Base-by-base conservation (phyloP, 805 yeast species). In the Myxozyma kluyveri region DNA sequence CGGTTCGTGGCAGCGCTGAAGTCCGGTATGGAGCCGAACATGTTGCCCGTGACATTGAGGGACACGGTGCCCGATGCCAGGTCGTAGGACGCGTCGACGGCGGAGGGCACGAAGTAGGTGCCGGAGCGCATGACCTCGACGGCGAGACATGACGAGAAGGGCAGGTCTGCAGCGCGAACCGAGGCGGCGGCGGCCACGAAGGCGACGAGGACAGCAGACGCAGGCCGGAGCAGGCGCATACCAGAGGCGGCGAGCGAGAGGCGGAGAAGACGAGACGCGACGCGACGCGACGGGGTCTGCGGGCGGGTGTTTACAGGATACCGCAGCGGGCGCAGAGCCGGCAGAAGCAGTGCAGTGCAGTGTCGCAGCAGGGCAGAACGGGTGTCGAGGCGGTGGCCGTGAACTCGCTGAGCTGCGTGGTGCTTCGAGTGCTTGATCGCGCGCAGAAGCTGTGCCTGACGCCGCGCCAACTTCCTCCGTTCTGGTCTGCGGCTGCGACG, bases 11-110 rank as follows among this genome's bases (percentile, higher is more conserved):
- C 41, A 27, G 44, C 38, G 27, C 55, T 44, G 45, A 17, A 40
- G 40, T 57, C 56, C 14, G 54, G 54, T 27, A 54, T 14, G 22
- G 57, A 45, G 42, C 57, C 57, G 22, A 29, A 33, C 57, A 55
- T 51, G 42, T 43, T 24, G 23, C 61, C 61, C 21, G 32, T 14
- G 45, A 57, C 49, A 1, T 47, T 23, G 19, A 55, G 10, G 31
- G 41, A 19, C 42, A 55, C 47, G 38, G 21, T 36, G 19, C 47
- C 51, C 5, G 21, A 31, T 18, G 14, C 38, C 9, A 24, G n/a
- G 49, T 55, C 54, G 42, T 54, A 54, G 35, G 17, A 6, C 9
- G 56, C 61, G 26, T 51, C 57, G 22, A 57, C 52, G 31, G 27
- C 12, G 3, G 42, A n/a, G 6, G 61, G 49, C 26, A 39, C 42